phyloP scores from a whole-genome alignment of 495 filamentous ascomycete species.

The Xylaria curta region DNA sequence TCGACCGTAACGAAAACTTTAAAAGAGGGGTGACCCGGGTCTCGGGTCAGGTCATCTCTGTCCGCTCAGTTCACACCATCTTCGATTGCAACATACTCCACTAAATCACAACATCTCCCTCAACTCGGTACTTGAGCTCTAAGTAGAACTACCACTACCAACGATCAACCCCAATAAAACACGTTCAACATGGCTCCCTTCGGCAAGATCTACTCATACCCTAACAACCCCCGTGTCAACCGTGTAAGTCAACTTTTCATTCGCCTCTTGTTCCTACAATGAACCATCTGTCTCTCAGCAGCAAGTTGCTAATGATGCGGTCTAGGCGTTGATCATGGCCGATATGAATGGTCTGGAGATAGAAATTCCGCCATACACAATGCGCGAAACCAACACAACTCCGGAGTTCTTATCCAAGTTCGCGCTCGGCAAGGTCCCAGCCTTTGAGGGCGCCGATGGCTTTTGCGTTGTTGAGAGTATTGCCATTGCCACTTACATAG shows the following conservation, averaged over 20 bases:
- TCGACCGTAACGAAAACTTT: neutral
- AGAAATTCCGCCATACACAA: slow-evolving; percentile 46
- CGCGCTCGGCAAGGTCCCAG: slow-evolving; percentile 66
- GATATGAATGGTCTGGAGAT: slow-evolving; percentile 60
- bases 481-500: slow-evolving; percentile 63
- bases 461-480: slow-evolving; percentile 57
- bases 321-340: slow-evolving; percentile 58
- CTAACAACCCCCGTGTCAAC: slow-evolving; percentile 54
- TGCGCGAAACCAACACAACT: slow-evolving; percentile 53
- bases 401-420: slow-evolving; percentile 65
- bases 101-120: slow-evolving; percentile 34
- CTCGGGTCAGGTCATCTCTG: neutral
- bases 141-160: neutral
- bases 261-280: neutral
- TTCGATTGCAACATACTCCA: slow-evolving; percentile 8
- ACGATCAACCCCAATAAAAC: neutral
- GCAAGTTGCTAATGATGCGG: slow-evolving; percentile 1
- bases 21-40: slow-evolving; percentile 1
- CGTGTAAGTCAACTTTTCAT: slow-evolving; percentile 47
- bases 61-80: neutral
- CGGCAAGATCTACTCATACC: slow-evolving; percentile 58
- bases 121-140: neutral
- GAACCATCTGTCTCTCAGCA: neutral
- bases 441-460: slow-evolving; percentile 61
- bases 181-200: slow-evolving; percentile 56